Conservation (phyloP, 2,329 filamentous ascomycete genomes). For the Colletotrichum eleusines region DNA sequence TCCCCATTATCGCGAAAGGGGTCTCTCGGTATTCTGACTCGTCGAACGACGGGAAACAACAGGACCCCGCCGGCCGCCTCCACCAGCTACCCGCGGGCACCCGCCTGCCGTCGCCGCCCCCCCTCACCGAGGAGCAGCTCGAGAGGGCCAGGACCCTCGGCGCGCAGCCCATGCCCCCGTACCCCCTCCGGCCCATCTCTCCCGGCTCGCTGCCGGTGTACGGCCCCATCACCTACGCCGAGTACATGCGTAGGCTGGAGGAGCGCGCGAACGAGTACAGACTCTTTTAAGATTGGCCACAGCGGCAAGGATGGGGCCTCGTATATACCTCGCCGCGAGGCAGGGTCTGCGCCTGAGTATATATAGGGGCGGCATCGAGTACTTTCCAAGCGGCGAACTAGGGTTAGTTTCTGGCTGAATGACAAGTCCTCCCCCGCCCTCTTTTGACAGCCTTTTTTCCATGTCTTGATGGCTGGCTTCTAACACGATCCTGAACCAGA, state of each 20-base stretch:
- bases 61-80: conserved; percentile 40
- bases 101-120: conserved; percentile 13
- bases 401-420: neutral
- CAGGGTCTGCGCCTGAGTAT: neutral
- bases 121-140: conserved; percentile 30
- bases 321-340: neutral
- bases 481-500: neutral
- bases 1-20: neutral
- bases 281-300: neutral
- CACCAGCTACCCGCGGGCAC: conserved; percentile 26
- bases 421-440: too few species aligned
- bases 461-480: neutral
- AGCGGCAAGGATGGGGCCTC: neutral
- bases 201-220: conserved; percentile 10
- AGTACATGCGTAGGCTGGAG: conserved; percentile 17
- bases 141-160: conserved; percentile 17
- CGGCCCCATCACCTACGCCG: conserved; percentile 26
- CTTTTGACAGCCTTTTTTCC: neutral
- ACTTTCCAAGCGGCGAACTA: neutral
- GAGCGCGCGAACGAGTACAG: conserved; percentile 5
- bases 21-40: neutral
- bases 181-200: conserved; percentile 30
- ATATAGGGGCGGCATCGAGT: too few species aligned
- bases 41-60: neutral
- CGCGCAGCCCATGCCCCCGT: neutral